Evolutionary conservation across 257 asterid species (phyloP).

Genomic region (Solanum habrochaites): DNA sequence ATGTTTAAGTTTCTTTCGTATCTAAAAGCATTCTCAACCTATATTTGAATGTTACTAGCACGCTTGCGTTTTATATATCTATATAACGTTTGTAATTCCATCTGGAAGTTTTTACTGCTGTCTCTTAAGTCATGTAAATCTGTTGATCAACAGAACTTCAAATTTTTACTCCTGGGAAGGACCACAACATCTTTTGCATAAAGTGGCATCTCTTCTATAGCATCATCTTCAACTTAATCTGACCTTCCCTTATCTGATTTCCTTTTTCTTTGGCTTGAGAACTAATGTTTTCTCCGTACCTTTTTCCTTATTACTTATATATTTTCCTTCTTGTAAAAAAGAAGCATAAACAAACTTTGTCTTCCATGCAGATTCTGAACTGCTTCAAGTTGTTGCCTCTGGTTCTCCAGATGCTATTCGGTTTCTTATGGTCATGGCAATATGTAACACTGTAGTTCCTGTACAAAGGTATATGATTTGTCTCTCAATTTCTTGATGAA

Average conservation of each 20-base stretch:
- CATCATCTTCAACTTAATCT: background rate
- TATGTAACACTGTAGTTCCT: slow-evolving; percentile 94
- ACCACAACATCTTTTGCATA: background rate
- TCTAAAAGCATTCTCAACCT: background rate
- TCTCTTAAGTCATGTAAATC: background rate
- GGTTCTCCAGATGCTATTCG: slow-evolving; percentile 62
- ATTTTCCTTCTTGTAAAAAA: background rate
- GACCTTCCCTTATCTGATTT: background rate
- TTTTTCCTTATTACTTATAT: background rate
- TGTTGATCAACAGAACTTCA: background rate
- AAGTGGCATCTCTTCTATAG: background rate
- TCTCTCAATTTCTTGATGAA: slow-evolving; percentile 4
- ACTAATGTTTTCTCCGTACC: background rate
- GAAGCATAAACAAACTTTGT: background rate
- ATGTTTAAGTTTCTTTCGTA: background rate
- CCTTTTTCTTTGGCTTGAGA: background rate
- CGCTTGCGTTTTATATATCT: background rate
- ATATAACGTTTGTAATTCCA: background rate
- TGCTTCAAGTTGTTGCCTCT: slow-evolving; percentile 57
- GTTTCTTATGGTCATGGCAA: slow-evolving; percentile 81
- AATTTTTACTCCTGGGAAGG: background rate
- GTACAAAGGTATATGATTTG: slow-evolving; percentile 50
- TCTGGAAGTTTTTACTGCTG: background rate
- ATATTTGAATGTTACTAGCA: background rate
- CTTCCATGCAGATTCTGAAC: slow-evolving; percentile 46